Percentiles rank a stretch among this genome's conserved stretches.
phyloP scores from a whole-genome alignment of 495 filamentous ascomycete species.

The Parmelia sp. region DNA sequence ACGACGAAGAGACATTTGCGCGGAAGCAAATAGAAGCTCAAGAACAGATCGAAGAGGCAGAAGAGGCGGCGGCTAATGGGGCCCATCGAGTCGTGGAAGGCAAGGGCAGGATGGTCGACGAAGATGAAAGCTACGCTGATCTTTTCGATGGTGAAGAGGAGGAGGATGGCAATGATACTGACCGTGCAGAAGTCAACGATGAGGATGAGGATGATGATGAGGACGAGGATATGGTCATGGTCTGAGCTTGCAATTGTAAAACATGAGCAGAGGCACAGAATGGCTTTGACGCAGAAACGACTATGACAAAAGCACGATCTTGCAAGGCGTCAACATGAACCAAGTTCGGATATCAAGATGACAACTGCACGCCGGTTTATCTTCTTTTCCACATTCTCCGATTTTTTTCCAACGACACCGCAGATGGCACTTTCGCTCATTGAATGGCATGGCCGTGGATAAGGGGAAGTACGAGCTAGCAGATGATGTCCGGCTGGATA shows the following conservation, averaged over 20 bases:
- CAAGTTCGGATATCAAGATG: not conserved
- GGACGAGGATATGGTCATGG: conserved; percentile 17
- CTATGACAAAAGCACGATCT: not conserved
- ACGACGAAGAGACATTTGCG: conserved; percentile 18
- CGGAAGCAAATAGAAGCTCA: conserved; percentile 14
- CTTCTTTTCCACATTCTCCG: not conserved
- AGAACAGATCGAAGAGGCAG: conserved; percentile 11
- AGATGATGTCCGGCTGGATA: not conserved
- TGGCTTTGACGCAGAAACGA: not conserved
- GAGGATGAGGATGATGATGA: conserved; percentile 24
- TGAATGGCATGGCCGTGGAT: not conserved
- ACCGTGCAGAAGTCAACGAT: conserved; percentile 12
- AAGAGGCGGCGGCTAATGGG: conserved; percentile 10
- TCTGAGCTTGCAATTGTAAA: not conserved
- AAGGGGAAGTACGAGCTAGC: not conserved
- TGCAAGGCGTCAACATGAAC: not conserved
- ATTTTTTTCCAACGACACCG: not conserved
- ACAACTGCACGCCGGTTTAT: not conserved
- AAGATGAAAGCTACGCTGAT: conserved; percentile 25
- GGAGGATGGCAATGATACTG: conserved; percentile 22
- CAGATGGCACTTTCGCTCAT: not conserved
- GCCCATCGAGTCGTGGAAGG: conserved; percentile 8
- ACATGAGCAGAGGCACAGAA: not conserved
- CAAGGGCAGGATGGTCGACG: conserved; percentile 17
- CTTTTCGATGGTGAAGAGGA: conserved; percentile 19